A percentile compares a stretch with the other conserved stretches of the same genome.
Evolutionary conservation across 2,329 filamentous ascomycete species (phyloP).

Genomic region (Aspergillus ustus): DNA sequence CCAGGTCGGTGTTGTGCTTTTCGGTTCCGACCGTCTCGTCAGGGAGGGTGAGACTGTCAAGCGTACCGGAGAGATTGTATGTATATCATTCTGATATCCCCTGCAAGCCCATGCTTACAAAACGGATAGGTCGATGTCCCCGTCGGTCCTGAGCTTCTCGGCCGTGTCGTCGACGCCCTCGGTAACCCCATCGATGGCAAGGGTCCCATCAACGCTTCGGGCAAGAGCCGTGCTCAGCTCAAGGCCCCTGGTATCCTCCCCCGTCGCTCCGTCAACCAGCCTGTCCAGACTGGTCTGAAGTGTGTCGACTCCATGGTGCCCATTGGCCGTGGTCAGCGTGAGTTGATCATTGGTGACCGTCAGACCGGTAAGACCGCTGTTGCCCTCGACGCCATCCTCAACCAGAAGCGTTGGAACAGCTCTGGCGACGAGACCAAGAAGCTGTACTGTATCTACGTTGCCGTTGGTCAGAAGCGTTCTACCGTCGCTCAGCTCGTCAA

Average conservation of each 20-base stretch:
- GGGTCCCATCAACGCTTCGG: constrained; percentile 89
- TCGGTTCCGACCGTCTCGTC: constrained; percentile 99
- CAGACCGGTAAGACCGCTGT: constrained; percentile 99
- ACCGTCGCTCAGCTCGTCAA: constrained; percentile 99
- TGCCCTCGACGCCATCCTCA: constrained; percentile 95
- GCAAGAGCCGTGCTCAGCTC: constrained; percentile 95
- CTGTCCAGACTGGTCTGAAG: constrained; percentile 99
- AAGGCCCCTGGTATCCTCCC: constrained; percentile 99
- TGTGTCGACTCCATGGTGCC: constrained; percentile 99
- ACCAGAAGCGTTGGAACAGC: constrained; percentile 99
- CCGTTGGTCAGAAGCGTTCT: constrained; percentile 98
- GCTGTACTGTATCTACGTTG: constrained; percentile 99
- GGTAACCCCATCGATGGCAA: constrained; percentile 99
- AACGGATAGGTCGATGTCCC: constrained; percentile 83
- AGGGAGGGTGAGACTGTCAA: constrained; percentile 99
- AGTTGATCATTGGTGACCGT: constrained; percentile 99
- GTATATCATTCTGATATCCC: constrained; percentile 44
- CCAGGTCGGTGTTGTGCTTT: constrained; percentile 99
- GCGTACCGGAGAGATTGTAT: constrained; percentile 98
- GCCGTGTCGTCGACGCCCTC: constrained; percentile 97
- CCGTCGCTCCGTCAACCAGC: constrained; percentile 95
- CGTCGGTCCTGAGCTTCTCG: constrained; percentile 89
- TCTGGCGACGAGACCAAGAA: constrained; percentile 89
- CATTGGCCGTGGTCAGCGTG: constrained; percentile 99
- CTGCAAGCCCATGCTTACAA: constrained; percentile 19